phyloP scores from a whole-genome alignment of 257 asterid genomes.

The Gynochthodes officinalis region DNA sequence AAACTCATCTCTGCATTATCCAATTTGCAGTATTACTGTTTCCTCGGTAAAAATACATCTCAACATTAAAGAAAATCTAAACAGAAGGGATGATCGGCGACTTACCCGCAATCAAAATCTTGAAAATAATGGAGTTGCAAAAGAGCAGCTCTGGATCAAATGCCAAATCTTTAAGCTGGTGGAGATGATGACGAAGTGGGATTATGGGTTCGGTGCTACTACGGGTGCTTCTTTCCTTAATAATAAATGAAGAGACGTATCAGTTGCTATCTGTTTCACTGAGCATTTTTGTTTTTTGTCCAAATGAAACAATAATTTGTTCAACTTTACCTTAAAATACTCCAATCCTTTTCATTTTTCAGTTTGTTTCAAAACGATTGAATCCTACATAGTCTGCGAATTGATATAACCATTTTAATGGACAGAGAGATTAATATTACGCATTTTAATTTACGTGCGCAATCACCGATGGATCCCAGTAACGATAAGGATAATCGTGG shows the following conservation, averaged over 20 bases:
- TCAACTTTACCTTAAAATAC: not conserved
- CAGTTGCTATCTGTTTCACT: not conserved
- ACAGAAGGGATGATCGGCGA: not conserved
- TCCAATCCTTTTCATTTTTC: not conserved
- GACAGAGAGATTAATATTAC: too few species aligned
- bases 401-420: too few species aligned
- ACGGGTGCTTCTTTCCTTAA: too few species aligned
- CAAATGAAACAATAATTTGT: not conserved
- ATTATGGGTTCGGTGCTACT: not conserved
- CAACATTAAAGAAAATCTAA: not conserved
- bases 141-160: not conserved
- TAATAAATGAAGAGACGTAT: slow-evolving; percentile 18
- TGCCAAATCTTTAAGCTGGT: not conserved
- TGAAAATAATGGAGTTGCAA: not conserved
- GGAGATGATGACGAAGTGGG: not conserved
- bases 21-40: not conserved
- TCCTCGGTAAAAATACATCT: not conserved
- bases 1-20: slow-evolving; percentile 64
- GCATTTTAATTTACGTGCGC: too few species aligned
- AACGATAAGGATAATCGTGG: too few species aligned
- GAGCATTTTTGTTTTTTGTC: not conserved
- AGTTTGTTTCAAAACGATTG: too few species aligned
- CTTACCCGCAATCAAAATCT: not conserved
- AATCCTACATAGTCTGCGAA: too few species aligned
- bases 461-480: too few species aligned